A percentile compares a stretch with the other conserved stretches of the same genome.
phyloP scores from a whole-genome alignment of 192 early-diverging fungal species.

The Coemansia biformis region DNA sequence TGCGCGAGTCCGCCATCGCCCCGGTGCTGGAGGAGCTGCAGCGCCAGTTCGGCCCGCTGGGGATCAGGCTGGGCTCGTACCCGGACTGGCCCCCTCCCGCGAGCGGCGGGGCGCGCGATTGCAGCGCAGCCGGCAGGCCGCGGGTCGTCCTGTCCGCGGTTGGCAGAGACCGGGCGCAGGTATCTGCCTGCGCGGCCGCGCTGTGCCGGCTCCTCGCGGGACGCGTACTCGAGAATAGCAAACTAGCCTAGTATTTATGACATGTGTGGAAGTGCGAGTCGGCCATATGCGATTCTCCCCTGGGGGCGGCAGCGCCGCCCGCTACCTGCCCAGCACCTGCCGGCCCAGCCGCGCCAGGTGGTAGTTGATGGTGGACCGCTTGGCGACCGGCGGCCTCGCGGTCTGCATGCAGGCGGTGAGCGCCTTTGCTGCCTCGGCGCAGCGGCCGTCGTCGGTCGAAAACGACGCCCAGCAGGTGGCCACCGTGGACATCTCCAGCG shows the following conservation, averaged over 20 bases:
- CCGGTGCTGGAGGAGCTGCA: conserved; percentile 24
- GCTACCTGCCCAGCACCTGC: conserved; percentile 46
- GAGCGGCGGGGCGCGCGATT: not conserved
- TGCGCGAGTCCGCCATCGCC: conserved; percentile 28
- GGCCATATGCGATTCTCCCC: too few species aligned
- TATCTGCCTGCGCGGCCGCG: conserved; percentile 13
- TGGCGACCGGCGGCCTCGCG: conserved; percentile 5
- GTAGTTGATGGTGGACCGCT: conserved; percentile 40
- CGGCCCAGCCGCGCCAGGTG: conserved; percentile 46
- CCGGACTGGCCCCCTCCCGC: conserved; percentile 19
- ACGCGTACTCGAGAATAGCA: too few species aligned
- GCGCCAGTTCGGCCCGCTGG: conserved; percentile 6
- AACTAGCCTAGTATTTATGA: too few species aligned
- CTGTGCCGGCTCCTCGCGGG: conserved; percentile 14
- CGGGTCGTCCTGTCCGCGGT: conserved; percentile 24
- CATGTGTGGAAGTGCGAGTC: too few species aligned
- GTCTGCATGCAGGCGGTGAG: conserved; percentile 44
- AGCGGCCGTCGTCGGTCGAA: conserved; percentile 38
- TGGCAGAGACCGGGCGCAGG: conserved; percentile 4
- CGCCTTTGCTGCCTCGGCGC: conserved; percentile 25
- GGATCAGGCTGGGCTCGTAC: conserved; percentile 34
- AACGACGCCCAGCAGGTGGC: conserved; percentile 48
- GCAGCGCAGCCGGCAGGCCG: not conserved
- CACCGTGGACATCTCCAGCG: conserved; percentile 46
- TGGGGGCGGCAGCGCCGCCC: too few species aligned